These are phyloP conservation scores for Lecanicillium sp. DNA, from an alignment of 2,329 filamentous ascomycete species.

Conservation along the genomic window DNA sequence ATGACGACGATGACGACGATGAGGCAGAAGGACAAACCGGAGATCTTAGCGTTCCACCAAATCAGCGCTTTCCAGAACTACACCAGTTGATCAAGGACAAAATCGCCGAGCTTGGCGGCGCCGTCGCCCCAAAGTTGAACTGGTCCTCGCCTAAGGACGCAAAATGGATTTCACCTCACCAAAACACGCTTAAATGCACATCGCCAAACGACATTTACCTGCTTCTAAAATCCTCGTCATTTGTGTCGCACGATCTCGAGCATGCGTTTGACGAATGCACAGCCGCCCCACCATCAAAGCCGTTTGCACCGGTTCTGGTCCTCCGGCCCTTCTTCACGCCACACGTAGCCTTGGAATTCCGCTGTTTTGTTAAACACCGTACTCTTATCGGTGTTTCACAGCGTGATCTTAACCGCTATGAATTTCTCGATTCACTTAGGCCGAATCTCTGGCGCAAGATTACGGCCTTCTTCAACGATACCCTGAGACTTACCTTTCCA, in stretches of 20 bases:
- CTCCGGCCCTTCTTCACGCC: constrained; percentile 82
- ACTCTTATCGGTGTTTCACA: constrained; percentile 78
- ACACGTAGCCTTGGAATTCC: constrained; percentile 87
- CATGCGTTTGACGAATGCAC: constrained; percentile 75
- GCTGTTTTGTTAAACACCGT: constrained; percentile 84
- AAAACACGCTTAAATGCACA: constrained; percentile 87
- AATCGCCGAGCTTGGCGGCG: constrained; percentile 75
- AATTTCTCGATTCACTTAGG: constrained; percentile 62
- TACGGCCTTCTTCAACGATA: constrained; percentile 66
- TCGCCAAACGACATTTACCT: constrained; percentile 88
- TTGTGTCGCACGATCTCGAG: constrained; percentile 87
- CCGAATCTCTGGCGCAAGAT: constrained; percentile 61
- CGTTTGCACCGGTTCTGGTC: constrained; percentile 70
- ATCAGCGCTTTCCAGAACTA: constrained; percentile 57
- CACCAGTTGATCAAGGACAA: constrained; percentile 69
- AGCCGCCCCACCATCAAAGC: constrained; percentile 27
- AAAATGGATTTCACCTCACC: constrained; percentile 75
- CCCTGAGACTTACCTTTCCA: constrained; percentile 68
- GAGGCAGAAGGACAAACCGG: constrained; percentile 46
- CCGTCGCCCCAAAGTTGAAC: constrained; percentile 87
- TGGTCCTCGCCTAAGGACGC: constrained; percentile 97
- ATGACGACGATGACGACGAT: constrained; percentile 39
- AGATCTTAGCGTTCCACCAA: constrained; percentile 33
- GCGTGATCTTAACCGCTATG: constrained; percentile 83
- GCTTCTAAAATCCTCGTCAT: constrained; percentile 87